Evolutionary conservation across 805 yeast species (phyloP), one percentile per base, ranked within the genome.

Genomic region (Metschnikowia arizonensis): DNA sequence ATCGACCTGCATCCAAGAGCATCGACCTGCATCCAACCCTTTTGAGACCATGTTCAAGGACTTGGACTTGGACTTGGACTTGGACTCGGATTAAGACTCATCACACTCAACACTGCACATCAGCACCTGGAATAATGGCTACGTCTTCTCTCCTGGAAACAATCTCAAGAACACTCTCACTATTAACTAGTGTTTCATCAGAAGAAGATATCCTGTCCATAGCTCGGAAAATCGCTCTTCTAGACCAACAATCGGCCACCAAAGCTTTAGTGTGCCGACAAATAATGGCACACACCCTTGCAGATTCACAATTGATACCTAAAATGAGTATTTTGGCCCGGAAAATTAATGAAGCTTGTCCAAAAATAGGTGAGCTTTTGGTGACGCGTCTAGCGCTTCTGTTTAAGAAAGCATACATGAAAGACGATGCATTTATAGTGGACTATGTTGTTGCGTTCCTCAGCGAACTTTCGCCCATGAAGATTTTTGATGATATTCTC

Each of bases 331-430:
- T 85, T 0, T 55, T 88, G 29, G 72, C 77, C 0, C 72, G 83
- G 1, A 72, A 83, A 0, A 42, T 88, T 9, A 84, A 85, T 61
- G 74, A 85, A 4, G 78, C 83, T 52, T 60, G 86, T 3, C 93
- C 95, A 0, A 76, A 76, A 29, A 64, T 87, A 14, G 96, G 95
- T 2, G 75, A 75, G 45, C 59, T 83, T 4, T 50, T 85, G 26
- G 59, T 74, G 0, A 57, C 72, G 7, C 68, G 93, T 48, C 61
- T 83, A 23, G 66, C 84, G 1, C 54, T 81, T 3, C 81, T 74
- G 46, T 86, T 87, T 62, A 73, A 82, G 36, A 70, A 73, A 50
- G 74, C 74, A 0, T 82, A 69, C 60, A 25, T 45, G 30, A 21
- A 23, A 18, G 44, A 54, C 42, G 33, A 47, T 33, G 74, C 72